Conservation (phyloP, 495 filamentous ascomycete species). For the Penicillium malachiteum region DNA sequence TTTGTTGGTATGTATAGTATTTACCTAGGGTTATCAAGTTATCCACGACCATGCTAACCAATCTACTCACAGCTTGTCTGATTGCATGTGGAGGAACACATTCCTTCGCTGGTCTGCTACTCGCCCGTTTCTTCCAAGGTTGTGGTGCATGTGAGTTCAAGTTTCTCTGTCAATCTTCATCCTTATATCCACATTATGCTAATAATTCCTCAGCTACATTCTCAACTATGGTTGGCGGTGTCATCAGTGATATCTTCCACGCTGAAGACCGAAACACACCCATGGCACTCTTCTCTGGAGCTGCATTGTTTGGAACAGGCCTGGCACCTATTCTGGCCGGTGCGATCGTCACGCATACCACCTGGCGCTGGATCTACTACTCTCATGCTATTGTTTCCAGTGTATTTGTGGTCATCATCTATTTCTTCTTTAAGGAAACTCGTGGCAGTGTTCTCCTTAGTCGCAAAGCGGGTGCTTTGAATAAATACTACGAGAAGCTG, state of each 20-base stretch:
- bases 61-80: slow-evolving; percentile 53
- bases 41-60: slow-evolving; percentile 2
- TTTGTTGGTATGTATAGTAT: slow-evolving; percentile 49
- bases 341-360: slow-evolving; percentile 62
- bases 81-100: slow-evolving; percentile 74
- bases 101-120: slow-evolving; percentile 68
- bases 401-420: slow-evolving; percentile 60
- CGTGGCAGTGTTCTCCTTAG: slow-evolving; percentile 78
- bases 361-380: slow-evolving; percentile 91
- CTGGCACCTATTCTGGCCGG: slow-evolving; percentile 73
- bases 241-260: slow-evolving; percentile 86
- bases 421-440: slow-evolving; percentile 76
- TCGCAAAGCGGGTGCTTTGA: slow-evolving; percentile 70
- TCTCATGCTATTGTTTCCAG: slow-evolving; percentile 73
- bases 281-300: slow-evolving; percentile 82
- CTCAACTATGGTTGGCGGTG: slow-evolving; percentile 88
- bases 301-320: slow-evolving; percentile 78
- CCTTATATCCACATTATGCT: too few species aligned
- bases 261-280: slow-evolving; percentile 78
- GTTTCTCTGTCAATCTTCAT: too few species aligned
- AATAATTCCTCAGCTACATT: slow-evolving; percentile 56
- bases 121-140: slow-evolving; percentile 75
- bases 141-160: slow-evolving; percentile 58
- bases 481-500: slow-evolving; percentile 74
- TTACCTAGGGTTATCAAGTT: not conserved